A percentile compares a stretch with the other conserved stretches of the same genome.
Conservation (phyloP, 768 basidiomycete genomes). For the Chalciporus piperatus region DNA sequence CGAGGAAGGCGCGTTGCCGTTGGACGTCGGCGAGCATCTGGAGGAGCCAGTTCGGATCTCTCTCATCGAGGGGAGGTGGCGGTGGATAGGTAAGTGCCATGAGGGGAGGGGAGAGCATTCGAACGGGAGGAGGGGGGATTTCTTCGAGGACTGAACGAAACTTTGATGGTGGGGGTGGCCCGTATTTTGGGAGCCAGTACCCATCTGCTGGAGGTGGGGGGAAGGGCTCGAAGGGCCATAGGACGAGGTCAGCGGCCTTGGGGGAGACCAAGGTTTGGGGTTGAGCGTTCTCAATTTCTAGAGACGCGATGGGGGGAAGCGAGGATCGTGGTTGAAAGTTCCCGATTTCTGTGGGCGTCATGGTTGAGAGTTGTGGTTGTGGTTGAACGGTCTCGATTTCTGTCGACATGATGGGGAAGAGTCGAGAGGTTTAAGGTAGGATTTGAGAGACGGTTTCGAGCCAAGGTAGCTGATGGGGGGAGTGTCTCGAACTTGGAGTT, state of each 20-base stretch:
- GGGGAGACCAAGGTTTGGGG: background rate
- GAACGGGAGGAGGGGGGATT: constrained; percentile 7
- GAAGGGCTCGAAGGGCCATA: constrained; percentile 30
- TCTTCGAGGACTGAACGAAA: background rate
- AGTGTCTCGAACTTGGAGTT: background rate
- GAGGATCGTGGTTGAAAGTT: background rate
- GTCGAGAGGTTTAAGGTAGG: background rate
- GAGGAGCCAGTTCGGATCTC: constrained; percentile 28
- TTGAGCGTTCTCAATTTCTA: background rate
- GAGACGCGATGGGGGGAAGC: constrained; percentile 7
- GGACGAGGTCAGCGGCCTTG: constrained; percentile 1
- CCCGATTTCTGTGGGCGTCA: background rate
- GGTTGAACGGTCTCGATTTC: background rate
- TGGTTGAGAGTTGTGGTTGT: background rate
- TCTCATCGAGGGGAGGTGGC: constrained; percentile 17
- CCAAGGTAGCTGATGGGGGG: background rate
- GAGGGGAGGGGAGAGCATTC: constrained; percentile 24
- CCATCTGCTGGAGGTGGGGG: constrained; percentile 27
- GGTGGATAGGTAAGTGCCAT: constrained; percentile 30
- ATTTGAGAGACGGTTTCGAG: background rate
- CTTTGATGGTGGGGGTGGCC: constrained; percentile 13
- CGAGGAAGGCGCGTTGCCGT: constrained; percentile 25
- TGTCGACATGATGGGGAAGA: background rate
- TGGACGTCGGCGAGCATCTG: constrained; percentile 25
- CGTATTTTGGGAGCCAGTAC: constrained; percentile 25